Conservation (phyloP, 2,329 filamentous ascomycete genomes). For the Capronia epimyces region DNA sequence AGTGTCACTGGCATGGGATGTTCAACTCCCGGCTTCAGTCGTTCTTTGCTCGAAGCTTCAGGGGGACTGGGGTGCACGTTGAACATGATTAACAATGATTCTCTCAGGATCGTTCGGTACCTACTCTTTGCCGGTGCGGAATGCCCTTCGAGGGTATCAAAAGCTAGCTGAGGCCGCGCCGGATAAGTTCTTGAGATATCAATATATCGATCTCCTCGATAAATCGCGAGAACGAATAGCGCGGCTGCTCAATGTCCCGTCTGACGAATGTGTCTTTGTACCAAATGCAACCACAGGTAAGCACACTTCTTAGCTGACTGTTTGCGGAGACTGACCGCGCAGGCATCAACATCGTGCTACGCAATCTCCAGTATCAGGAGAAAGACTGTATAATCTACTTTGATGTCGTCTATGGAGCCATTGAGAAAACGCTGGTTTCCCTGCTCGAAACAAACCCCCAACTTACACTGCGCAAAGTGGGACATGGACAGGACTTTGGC, state of each 20-base stretch:
- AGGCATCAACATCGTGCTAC: constrained; percentile 72
- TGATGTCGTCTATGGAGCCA: constrained; percentile 70
- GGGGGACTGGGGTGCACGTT: neutral
- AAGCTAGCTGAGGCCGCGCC: constrained; percentile 61
- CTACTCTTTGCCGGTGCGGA: constrained; percentile 59
- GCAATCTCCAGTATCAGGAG: constrained; percentile 64
- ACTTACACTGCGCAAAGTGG: constrained; percentile 50
- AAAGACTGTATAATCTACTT: constrained; percentile 62
- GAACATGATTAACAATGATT: too few relatives aligned
- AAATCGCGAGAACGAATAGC: constrained; percentile 61
- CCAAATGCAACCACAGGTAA: constrained; percentile 66
- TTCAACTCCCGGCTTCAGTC: neutral
- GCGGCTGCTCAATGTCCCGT: constrained; percentile 58
- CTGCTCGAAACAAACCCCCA: constrained; percentile 60
- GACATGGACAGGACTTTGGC: constrained; percentile 30
- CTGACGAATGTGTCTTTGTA: constrained; percentile 67
- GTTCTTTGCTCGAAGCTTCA: neutral
- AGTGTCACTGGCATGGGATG: neutral
- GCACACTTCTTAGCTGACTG: neutral
- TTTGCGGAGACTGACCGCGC: neutral
- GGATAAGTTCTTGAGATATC: constrained; percentile 70
- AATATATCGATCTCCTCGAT: constrained; percentile 58
- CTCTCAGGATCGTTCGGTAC: constrained; percentile 67
- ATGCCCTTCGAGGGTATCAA: constrained; percentile 59
- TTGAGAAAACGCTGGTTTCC: constrained; percentile 67